Evolutionary conservation across 805 yeast species (phyloP).

Genomic region (Candida morakotiae): DNA sequence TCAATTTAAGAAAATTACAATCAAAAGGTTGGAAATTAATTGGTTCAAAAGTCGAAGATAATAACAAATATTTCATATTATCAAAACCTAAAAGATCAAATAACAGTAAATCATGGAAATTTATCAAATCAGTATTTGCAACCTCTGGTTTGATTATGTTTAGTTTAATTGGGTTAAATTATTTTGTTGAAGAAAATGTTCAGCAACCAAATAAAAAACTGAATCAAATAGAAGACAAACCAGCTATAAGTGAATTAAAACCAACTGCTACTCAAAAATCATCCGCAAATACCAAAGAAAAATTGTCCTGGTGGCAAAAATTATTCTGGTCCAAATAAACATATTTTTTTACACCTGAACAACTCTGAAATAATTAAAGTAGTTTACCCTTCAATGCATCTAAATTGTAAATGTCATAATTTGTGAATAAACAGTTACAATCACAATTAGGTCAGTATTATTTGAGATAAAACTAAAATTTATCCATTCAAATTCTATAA

Average conservation of each 20-base stretch:
- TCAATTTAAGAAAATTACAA: slow-evolving; percentile 39
- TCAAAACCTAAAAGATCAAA: slow-evolving; percentile 6
- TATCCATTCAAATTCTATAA: too few species aligned
- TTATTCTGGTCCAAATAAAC: slow-evolving; percentile 2
- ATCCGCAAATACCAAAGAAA: too few species aligned
- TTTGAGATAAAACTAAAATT: too few species aligned
- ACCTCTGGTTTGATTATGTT: slow-evolving; percentile 21
- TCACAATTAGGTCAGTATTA: too few species aligned
- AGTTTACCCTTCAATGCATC: too few species aligned
- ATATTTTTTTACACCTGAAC: neutral
- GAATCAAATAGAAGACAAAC: neutral
- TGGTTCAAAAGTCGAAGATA: slow-evolving; percentile 38
- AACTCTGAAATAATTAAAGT: too few species aligned
- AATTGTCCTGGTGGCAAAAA: slow-evolving; percentile 9
- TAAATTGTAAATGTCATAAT: too few species aligned
- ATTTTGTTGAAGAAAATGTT: slow-evolving; percentile 10
- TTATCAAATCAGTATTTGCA: slow-evolving; percentile 20
- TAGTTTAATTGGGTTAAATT: slow-evolving; percentile 19
- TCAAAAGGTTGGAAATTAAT: slow-evolving; percentile 49
- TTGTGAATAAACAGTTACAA: too few species aligned
- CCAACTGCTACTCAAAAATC: neutral
- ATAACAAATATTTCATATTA: slow-evolving; percentile 13
- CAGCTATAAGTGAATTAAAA: neutral
- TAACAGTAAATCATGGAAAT: slow-evolving; percentile 5
- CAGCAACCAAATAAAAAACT: too few species aligned